phyloP scores from a whole-genome alignment of 1,139 yeast species.

The Kodamaea plutei region DNA sequence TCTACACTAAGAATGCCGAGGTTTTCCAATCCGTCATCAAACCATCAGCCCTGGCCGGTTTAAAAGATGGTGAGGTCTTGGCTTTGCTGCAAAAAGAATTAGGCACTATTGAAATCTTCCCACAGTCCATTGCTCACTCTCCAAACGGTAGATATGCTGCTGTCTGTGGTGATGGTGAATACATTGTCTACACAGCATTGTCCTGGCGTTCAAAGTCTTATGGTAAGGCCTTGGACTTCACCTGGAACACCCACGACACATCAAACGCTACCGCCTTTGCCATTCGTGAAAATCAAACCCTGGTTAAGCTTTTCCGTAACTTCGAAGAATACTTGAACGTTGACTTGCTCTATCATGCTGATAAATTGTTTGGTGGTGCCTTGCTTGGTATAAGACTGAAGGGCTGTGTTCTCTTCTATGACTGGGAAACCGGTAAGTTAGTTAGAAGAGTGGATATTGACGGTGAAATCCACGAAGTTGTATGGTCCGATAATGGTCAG shows the following conservation, averaged over 20 bases:
- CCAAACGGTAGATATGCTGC: slow-evolving; percentile 98
- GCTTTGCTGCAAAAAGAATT: slow-evolving; percentile 79
- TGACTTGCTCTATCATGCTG: slow-evolving; percentile 71
- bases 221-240: slow-evolving; percentile 88
- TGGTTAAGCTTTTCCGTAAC: slow-evolving; percentile 72
- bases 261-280: slow-evolving; percentile 74
- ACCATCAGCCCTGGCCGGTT: slow-evolving; percentile 55
- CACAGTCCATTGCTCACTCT: slow-evolving; percentile 81
- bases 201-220: slow-evolving; percentile 97
- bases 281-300: slow-evolving; percentile 63
- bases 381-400: slow-evolving; percentile 77
- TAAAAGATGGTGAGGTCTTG: slow-evolving; percentile 77
- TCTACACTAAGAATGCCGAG: slow-evolving; percentile 89
- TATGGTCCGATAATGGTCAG: slow-evolving; percentile 95
- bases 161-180: slow-evolving; percentile 97
- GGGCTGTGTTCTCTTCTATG: slow-evolving; percentile 82
- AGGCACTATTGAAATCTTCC: slow-evolving; percentile 90
- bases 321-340: slow-evolving; percentile 72
- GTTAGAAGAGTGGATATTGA: slow-evolving; percentile 81
- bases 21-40: slow-evolving; percentile 81
- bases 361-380: slow-evolving; percentile 81
- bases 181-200: slow-evolving; percentile 89
- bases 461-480: slow-evolving; percentile 68
- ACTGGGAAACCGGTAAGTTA: slow-evolving; percentile 84
- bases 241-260: slow-evolving; percentile 80